Base-by-base conservation (phyloP, 257 asterid species). In the Cynanchum wilfordii region DNA sequence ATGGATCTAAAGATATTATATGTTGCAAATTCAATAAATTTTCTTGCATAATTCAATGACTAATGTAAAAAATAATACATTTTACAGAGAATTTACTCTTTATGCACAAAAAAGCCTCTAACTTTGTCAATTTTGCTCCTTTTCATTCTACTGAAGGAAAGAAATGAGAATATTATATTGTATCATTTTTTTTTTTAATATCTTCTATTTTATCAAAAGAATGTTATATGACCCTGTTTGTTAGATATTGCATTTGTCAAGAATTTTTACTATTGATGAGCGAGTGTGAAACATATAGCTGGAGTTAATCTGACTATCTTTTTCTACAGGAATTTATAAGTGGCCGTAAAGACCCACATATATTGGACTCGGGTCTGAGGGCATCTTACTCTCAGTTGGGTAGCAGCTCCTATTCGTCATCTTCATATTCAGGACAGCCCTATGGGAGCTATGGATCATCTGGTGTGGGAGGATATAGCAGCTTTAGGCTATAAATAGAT, bases 391-490 rank as follows among this genome's bases (percentile, higher is more conserved):
- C 95, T 72, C 88, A 85, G 78, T 68, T 83, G 27, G 86, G 87
- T 58, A 75, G 88, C 70, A 73, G 84, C 80, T 84, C 91, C 6
- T 91, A 87, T 77, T 67, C 84, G 30, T 77, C 96, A 0, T 85
- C 90, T 2, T 77, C 87, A n/a, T 79, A 74, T 29, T 20, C 84
- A 11, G 88, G 86, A 38, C 90, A 86, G 57, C 80, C 81, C 20
- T 87, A 87, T 56, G 89, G 86, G 50, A 84, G 83, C 58, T 86
- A 87, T 58, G 90, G 96, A 51, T 87, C 92, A 33, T 86, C 90
- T 66, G 89, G 91, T 45, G 72, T 75, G 44, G 96, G 96, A 62
- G 95, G 96, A 20, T 88, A 89, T 67, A 76, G 78, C 75, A 78
- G 85, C 79, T 90, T 74, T 81, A 84, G 97, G 85, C 77, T 79